Evolutionary conservation across 352 stramenopile genomes (phyloP).

Genomic region (Pythium sp.): DNA sequence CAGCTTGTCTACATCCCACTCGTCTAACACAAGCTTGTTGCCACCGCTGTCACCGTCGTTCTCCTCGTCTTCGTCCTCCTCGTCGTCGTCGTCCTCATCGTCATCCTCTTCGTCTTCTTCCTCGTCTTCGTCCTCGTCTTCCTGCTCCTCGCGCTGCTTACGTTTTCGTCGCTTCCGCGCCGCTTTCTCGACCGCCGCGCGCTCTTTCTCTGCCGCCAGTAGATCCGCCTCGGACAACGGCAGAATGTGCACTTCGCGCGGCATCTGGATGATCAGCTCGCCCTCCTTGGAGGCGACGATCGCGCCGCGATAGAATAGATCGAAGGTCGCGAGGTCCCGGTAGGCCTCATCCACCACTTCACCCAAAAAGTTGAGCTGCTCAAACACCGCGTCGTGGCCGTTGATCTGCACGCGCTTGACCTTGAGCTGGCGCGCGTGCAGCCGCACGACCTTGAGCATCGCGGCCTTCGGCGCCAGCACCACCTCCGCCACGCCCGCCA

Average conservation of each 20-base stretch:
- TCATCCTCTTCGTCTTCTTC: constrained; percentile 42
- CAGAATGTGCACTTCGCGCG: constrained; percentile 51
- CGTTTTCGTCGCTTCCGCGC: constrained; percentile 18
- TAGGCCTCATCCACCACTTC: constrained; percentile 82
- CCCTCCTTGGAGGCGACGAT: constrained; percentile 84
- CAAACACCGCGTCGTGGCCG: constrained; percentile 53
- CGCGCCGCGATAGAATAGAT: constrained; percentile 81
- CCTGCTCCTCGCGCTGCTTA: constrained; percentile 7
- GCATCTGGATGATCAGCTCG: constrained; percentile 77
- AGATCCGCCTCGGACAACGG: constrained; percentile 31
- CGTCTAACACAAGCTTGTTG: constrained; percentile 45
- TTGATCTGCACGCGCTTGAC: constrained; percentile 59
- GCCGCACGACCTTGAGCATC: constrained; percentile 53
- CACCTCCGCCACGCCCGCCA: constrained; percentile 68
- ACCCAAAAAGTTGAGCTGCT: constrained; percentile 76
- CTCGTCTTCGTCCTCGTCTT: constrained; percentile 17
- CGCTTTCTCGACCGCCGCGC: constrained; percentile 11
- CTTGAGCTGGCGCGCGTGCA: constrained; percentile 73
- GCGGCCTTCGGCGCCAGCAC: constrained; percentile 59
- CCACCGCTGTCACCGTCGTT: constrained; percentile 28
- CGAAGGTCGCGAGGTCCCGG: constrained; percentile 73
- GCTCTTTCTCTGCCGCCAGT: constrained; percentile 12
- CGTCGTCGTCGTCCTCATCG: constrained; percentile 30
- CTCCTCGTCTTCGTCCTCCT: constrained; percentile 38
- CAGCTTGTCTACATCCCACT: constrained; percentile 69